phyloP scores from a whole-genome alignment of 2,329 filamentous ascomycete genomes.

The Juglanconis oblonga region DNA sequence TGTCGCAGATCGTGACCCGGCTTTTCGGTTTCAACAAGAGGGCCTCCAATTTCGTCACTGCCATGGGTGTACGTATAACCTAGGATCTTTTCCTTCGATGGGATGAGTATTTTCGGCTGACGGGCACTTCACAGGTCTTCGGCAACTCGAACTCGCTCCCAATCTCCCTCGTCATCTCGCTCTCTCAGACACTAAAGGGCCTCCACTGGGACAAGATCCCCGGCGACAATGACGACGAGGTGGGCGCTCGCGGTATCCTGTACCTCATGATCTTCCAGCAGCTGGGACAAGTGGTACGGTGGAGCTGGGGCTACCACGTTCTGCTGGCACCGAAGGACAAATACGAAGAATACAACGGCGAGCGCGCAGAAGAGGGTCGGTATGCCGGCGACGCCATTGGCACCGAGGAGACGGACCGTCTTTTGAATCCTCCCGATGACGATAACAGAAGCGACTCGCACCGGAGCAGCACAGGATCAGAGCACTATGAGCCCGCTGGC shows the following conservation, averaged over 20 bases:
- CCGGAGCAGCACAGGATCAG: conserved; percentile 35
- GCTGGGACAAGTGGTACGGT: conserved; percentile 88
- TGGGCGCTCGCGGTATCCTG: conserved; percentile 87
- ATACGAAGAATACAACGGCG: conserved; percentile 62
- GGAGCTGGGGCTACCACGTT: conserved; percentile 98
- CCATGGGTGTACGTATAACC: conserved; percentile 66
- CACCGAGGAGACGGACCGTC: conserved; percentile 42
- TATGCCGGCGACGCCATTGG: conserved; percentile 47
- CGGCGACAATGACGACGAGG: conserved; percentile 92
- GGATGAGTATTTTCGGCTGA: conserved; percentile 9
- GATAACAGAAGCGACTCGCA: conserved; percentile 36
- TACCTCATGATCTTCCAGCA: conserved; percentile 98
- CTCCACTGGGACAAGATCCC: conserved; percentile 91
- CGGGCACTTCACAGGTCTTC: conserved; percentile 60
- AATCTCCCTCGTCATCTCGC: conserved; percentile 90
- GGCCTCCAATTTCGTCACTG: conserved; percentile 89
- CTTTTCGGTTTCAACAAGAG: conserved; percentile 79
- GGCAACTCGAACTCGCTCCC: conserved; percentile 98
- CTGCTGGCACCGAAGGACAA: conserved; percentile 80
- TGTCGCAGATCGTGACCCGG: conserved; percentile 68
- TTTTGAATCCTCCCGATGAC: conserved; percentile 44
- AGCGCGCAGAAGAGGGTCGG: conserved; percentile 55
- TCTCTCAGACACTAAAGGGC: conserved; percentile 87
- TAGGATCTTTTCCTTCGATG: not conserved
- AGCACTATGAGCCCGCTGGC: conserved; percentile 52